Percentiles rank a stretch among this genome's conserved stretches.
Evolutionary conservation across 2,329 filamentous ascomycete genomes (phyloP).

Genomic region (Sporothrix protearum): DNA sequence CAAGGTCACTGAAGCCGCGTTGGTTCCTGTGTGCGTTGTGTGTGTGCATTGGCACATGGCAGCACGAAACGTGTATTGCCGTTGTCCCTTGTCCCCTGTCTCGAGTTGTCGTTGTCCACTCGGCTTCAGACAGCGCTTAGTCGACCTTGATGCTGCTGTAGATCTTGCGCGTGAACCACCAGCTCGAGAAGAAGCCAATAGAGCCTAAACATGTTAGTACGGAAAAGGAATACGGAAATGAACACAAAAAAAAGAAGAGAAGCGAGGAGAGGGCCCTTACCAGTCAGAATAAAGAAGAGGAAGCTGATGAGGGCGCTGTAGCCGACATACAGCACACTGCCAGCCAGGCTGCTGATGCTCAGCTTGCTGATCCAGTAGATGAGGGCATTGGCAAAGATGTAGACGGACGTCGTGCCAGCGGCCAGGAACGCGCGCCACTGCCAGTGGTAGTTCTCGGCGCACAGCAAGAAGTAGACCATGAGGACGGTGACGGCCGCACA

Average conservation of each 20-base stretch:
- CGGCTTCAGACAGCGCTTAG: conserved; percentile 42
- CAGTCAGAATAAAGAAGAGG: conserved; percentile 88
- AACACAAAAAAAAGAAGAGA: not conserved
- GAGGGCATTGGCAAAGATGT: conserved; percentile 88
- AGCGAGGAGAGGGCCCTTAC: conserved; percentile 51
- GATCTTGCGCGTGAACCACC: conserved; percentile 90
- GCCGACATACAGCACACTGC: conserved; percentile 86
- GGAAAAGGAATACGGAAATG: too few relatives aligned
- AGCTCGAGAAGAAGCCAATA: conserved; percentile 93
- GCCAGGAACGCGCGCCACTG: conserved; percentile 95
- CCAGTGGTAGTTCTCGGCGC: conserved; percentile 97
- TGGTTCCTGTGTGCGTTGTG: not conserved
- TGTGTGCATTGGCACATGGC: not conserved
- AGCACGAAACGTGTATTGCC: not conserved
- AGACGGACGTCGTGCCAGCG: conserved; percentile 82
- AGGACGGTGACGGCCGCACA: conserved; percentile 88
- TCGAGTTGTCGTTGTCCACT: too few relatives aligned
- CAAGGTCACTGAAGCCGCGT: not conserved
- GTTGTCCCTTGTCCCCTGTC: too few relatives aligned
- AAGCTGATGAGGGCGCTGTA: conserved; percentile 88
- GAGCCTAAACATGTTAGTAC: conserved; percentile 59
- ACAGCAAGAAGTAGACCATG: conserved; percentile 94
- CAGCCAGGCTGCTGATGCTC: conserved; percentile 77
- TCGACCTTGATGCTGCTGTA: conserved; percentile 99
- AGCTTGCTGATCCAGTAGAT: conserved; percentile 89